A percentile compares a stretch with the other conserved stretches of the same genome.
These are phyloP conservation scores for Penicillium pulvis DNA, from an alignment of 495 filamentous ascomycete genomes.

Conservation along the genomic window DNA sequence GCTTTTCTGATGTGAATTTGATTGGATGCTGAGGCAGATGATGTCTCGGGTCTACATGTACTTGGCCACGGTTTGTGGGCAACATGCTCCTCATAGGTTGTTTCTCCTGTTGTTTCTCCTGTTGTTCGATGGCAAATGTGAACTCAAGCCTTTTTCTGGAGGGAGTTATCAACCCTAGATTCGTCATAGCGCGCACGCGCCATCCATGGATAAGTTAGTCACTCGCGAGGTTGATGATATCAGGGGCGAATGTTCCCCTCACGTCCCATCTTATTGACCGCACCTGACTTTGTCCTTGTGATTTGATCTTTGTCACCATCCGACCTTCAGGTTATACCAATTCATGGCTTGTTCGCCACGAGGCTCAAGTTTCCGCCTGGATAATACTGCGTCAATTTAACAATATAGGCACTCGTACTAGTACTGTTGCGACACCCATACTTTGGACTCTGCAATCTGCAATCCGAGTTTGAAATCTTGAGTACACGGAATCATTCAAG, in stretches of 20 bases:
- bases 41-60: not conserved
- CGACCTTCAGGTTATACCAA: not conserved
- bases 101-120: not conserved
- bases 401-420: not conserved
- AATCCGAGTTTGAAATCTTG: not conserved
- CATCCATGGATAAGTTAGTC: not conserved
- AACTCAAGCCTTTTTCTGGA: not conserved
- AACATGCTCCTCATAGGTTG: not conserved
- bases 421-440: not conserved
- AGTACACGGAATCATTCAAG: not conserved
- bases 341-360: not conserved
- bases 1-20: not conserved
- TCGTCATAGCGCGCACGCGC: not conserved
- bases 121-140: not conserved
- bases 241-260: slow-evolving; percentile 4
- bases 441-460: not conserved
- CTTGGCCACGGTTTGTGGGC: not conserved
- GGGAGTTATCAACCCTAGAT: not conserved
- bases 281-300: not conserved
- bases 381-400: not conserved
- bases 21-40: not conserved
- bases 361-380: not conserved
- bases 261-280: not conserved
- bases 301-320: not conserved
- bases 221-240: slow-evolving; percentile 8